phyloP scores from a whole-genome alignment of 257 asterid species.

The Scutellaria minor region DNA sequence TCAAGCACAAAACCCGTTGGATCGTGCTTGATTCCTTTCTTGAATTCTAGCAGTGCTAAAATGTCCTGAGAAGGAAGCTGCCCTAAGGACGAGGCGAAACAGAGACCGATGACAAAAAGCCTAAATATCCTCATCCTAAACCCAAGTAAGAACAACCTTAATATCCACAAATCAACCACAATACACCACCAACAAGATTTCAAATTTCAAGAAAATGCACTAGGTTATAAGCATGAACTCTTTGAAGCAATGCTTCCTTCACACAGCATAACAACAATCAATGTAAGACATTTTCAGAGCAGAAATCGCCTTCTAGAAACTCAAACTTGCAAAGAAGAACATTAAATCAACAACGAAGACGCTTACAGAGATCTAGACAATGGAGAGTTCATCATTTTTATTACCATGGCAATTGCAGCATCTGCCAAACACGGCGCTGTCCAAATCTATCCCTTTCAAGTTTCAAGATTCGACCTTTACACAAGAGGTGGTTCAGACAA shows the following conservation, averaged over 20 bases:
- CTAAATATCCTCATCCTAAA: conserved; percentile 61
- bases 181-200: conserved; percentile 15
- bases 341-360: conserved; percentile 18
- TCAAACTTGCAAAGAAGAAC: not conserved
- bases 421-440: conserved; percentile 18
- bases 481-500: conserved; percentile 17
- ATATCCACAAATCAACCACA: conserved; percentile 29
- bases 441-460: conserved; percentile 36
- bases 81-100: conserved; percentile 58
- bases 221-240: conserved; percentile 22
- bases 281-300: conserved; percentile 5
- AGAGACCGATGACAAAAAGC: conserved; percentile 53
- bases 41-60: conserved; percentile 77
- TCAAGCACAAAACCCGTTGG: conserved; percentile 86
- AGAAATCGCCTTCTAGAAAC: conserved; percentile 13
- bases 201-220: conserved; percentile 34
- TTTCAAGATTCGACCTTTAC: conserved; percentile 25
- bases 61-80: conserved; percentile 98
- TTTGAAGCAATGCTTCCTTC: conserved; percentile 7
- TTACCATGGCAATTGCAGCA: conserved; percentile 27
- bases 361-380: conserved; percentile 47
- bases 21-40: conserved; percentile 92
- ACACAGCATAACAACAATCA: conserved; percentile 13
- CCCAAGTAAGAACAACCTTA: conserved; percentile 28
- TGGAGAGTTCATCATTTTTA: conserved; percentile 39